Evolutionary conservation across 371 early-diverging fungal species (phyloP).

Genomic region (Umbelopsis sp.): DNA sequence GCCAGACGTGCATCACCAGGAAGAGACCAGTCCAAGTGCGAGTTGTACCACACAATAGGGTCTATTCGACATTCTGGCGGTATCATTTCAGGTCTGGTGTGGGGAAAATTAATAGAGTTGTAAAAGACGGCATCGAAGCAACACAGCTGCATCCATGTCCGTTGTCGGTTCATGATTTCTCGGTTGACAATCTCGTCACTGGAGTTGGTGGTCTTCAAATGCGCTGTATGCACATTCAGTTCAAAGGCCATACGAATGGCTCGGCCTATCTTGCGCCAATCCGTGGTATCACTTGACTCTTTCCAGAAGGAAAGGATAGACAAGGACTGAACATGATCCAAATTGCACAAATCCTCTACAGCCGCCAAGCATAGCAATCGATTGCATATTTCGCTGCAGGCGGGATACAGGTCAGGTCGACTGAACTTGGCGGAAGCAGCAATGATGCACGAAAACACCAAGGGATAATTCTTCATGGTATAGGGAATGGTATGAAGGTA

Average conservation of each 20-base stretch:
- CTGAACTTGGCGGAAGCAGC: slow-evolving; percentile 1
- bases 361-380: background rate
- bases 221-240: background rate
- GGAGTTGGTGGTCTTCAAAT: background rate
- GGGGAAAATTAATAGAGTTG: background rate
- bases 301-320: slow-evolving; percentile 15
- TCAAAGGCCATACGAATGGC: slow-evolving; percentile 10
- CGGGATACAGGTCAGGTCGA: slow-evolving; percentile 2
- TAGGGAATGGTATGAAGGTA: background rate
- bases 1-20: background rate
- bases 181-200: background rate
- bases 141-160: slow-evolving; percentile 16
- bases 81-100: background rate
- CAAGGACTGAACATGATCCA: slow-evolving; percentile 8
- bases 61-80: background rate
- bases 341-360: slow-evolving; percentile 3
- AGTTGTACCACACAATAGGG: background rate
- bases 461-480: slow-evolving; percentile 1
- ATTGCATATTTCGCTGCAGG: background rate
- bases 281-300: slow-evolving; percentile 7
- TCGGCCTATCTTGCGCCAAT: slow-evolving; percentile 12
- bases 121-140: slow-evolving; percentile 4
- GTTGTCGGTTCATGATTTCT: slow-evolving; percentile 11
- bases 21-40: background rate
- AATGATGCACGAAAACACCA: slow-evolving; percentile 9